Percentiles rank a stretch among this genome's conserved stretches.
Evolutionary conservation across 1,284 basidiomycete species (phyloP).

Genomic region (Cryptococcus sp.): DNA sequence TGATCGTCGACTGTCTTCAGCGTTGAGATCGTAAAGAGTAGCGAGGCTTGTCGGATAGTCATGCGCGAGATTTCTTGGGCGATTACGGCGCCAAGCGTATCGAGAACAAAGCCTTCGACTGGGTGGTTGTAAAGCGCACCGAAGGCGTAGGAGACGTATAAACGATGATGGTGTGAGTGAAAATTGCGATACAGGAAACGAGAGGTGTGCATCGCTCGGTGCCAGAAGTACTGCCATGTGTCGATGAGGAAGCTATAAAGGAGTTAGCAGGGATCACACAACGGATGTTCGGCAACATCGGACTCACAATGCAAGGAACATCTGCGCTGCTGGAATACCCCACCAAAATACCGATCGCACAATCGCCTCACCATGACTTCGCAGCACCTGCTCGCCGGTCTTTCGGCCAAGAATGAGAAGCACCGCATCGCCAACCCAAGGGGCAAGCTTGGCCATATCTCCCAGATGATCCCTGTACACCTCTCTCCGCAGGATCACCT

Average conservation of each 20-base stretch:
- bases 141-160: constrained; percentile 96
- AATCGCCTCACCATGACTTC: constrained; percentile 58
- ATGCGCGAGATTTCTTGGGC: constrained; percentile 72
- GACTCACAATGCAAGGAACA: constrained; percentile 81
- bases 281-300: neutral
- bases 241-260: constrained; percentile 83
- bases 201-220: constrained; percentile 88
- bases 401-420: constrained; percentile 56
- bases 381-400: constrained; percentile 50
- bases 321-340: constrained; percentile 75
- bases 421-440: constrained; percentile 54
- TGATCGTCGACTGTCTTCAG: constrained; percentile 98
- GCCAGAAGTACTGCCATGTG: constrained; percentile 97
- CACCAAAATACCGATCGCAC: constrained; percentile 90
- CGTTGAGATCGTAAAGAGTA: constrained; percentile 81
- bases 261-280: constrained; percentile 12
- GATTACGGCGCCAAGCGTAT: constrained; percentile 76
- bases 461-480: constrained; percentile 60
- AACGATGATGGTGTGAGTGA: constrained; percentile 92
- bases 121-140: constrained; percentile 98
- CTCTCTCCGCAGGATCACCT: constrained; percentile 39
- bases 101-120: constrained; percentile 88
- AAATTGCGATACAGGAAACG: constrained; percentile 88
- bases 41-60: constrained; percentile 77
- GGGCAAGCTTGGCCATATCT: constrained; percentile 55